Evolutionary conservation across 169 alveolate genomes (phyloP).

Genomic region (Plasmodium vinckei): DNA sequence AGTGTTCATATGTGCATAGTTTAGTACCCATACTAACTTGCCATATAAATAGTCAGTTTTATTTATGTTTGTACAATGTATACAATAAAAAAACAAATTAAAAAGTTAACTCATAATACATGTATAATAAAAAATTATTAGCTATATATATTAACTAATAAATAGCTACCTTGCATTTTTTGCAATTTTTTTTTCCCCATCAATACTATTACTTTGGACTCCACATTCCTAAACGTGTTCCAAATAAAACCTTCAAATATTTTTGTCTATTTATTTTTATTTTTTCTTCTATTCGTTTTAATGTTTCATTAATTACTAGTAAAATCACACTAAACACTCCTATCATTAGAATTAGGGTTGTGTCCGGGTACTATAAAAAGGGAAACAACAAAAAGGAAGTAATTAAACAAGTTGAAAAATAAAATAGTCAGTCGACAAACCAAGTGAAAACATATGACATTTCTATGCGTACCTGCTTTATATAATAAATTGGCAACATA

Average conservation of each 20-base stretch:
- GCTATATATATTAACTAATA: no score
- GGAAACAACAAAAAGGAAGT: not conserved
- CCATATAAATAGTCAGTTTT: no score
- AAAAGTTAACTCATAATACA: no score
- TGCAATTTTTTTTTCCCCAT: no score
- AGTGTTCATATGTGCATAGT: no score
- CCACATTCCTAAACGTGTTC: slow-evolving; percentile 80
- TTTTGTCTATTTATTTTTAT: slow-evolving; percentile 61
- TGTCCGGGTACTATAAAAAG: slow-evolving; percentile 33
- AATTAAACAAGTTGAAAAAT: not conserved
- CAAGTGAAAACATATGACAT: not conserved
- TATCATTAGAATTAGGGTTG: slow-evolving; percentile 16
- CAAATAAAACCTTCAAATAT: slow-evolving; percentile 74
- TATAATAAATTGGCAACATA: slow-evolving; percentile 30
- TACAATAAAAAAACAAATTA: no score
- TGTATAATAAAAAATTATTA: no score
- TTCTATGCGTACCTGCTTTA: slow-evolving; percentile 23
- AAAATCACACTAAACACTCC: slow-evolving; percentile 5
- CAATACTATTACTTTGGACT: slow-evolving; percentile 64
- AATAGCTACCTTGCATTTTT: no score
- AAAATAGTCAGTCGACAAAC: not conserved
- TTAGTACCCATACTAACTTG: no score
- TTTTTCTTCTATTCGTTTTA: slow-evolving; percentile 59
- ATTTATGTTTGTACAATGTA: no score
- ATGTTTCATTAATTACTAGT: slow-evolving; percentile 36